Evolutionary conservation across 2,329 filamentous ascomycete genomes (phyloP), one percentile per base, ranked within the genome.

Genomic region (Phialocephala subalpina): DNA sequence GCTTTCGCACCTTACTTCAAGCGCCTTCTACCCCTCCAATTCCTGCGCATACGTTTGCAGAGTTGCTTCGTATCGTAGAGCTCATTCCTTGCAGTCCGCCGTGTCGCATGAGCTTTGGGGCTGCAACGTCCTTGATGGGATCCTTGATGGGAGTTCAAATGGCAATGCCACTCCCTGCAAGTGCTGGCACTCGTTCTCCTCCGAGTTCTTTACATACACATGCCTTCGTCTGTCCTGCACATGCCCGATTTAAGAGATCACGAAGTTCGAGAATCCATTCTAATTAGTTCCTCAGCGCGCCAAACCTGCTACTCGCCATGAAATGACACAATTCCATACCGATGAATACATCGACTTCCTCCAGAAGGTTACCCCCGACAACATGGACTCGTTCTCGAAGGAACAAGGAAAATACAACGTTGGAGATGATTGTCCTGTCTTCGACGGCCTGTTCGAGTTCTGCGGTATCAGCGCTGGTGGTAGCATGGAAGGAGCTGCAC

Each of bases 381-480:
- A 99, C 78, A 98, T 98, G 93, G 97, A 99, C 73, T 87, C 87
- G 70, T 98, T 93, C 77, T 87, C 90, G 73, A 92, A 94, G 73
- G 96, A 99, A 78, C 94, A 98, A 78, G 91, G 87, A 47, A 93
- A 94, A 70, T 98, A 96, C 83, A 97, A 97, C 66, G 94, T 98
- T 65, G 92, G 95, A 42, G 96, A 97, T 74, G 96, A 99, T 78
- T 99, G 96, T 73, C 96, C 96, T 1, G 94, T 99, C 22, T 99
- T 99, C 73, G 95, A 98, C 76, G 96, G 96, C 2, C 88, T 99
- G n/a, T 97, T 94, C 77, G 92, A 97, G 75, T 99, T 97, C 78
- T 97, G 96, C 73, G 93, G 94, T 29, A 92, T 97, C 71, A 98
- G 97, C 78, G 92, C 94, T 12, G 96, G 96, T 64, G 96, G 93